Evolutionary conservation across 371 early-diverging fungal genomes (phyloP).

Genomic region (Mucor circinelloides): DNA sequence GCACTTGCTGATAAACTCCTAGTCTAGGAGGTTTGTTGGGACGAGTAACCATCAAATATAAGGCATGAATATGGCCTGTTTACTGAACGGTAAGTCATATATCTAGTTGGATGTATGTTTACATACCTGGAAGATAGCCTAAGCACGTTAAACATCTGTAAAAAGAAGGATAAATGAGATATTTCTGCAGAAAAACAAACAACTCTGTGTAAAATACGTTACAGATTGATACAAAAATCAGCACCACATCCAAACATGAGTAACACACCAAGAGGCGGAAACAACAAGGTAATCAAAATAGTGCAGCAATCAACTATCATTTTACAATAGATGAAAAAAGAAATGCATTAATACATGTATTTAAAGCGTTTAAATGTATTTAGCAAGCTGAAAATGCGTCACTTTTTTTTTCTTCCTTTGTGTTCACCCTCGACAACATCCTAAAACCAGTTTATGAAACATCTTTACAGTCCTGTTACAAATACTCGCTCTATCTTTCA

Average conservation of each 20-base stretch:
- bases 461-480: not conserved
- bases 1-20: not conserved
- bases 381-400: not conserved
- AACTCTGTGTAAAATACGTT: slow-evolving; percentile 4
- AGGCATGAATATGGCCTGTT: slow-evolving; percentile 31
- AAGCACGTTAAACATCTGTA: slow-evolving; percentile 22
- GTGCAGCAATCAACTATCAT: slow-evolving; percentile 1
- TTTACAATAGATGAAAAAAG: not conserved
- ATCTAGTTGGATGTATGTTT: not conserved
- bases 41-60: slow-evolving; percentile 25
- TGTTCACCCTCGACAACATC: not conserved
- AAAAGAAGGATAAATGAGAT: not conserved
- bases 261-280: slow-evolving; percentile 32
- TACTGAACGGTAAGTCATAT: not conserved
- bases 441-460: not conserved
- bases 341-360: not conserved
- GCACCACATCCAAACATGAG: slow-evolving; percentile 29
- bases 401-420: not conserved
- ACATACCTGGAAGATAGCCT: slow-evolving; percentile 25
- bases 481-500: not conserved
- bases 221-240: slow-evolving; percentile 33
- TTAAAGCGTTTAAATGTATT: not conserved
- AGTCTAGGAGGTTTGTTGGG: not conserved
- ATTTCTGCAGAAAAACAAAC: not conserved
- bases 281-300: slow-evolving; percentile 20